Evolutionary conservation across 495 filamentous ascomycete genomes (phyloP).

Genomic region (Tetracladium marchalianum): DNA sequence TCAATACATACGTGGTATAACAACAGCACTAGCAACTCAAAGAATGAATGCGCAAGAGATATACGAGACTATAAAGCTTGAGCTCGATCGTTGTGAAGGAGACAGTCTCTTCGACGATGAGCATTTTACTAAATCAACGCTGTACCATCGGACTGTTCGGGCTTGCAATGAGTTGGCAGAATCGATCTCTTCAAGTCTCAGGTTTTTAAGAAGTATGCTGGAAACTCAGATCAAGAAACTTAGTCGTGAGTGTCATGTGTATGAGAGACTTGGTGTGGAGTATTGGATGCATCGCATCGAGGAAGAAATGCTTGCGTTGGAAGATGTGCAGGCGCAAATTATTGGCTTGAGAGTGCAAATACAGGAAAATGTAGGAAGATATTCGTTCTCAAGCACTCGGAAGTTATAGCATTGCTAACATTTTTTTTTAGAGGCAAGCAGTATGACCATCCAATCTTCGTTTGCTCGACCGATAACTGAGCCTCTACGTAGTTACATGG

Average conservation of each 20-base stretch:
- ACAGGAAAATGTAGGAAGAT: slow-evolving; percentile 1
- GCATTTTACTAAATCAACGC: not conserved
- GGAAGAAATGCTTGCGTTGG: not conserved
- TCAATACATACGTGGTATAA: not conserved
- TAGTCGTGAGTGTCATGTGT: not conserved
- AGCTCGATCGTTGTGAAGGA: not conserved
- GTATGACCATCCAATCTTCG: not conserved
- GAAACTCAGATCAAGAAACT: not conserved
- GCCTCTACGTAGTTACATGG: not conserved
- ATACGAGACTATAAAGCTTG: not conserved
- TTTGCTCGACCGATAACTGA: not conserved
- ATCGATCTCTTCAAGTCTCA: not conserved
- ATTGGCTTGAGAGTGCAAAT: not conserved
- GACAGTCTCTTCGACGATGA: not conserved
- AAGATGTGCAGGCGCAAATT: not conserved
- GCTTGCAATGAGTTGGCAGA: not conserved
- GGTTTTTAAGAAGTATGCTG: not conserved
- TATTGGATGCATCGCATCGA: not conserved
- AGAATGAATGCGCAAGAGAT: not conserved
- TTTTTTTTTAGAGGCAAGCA: not conserved
- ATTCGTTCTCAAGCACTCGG: too few relatives aligned
- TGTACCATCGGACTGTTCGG: not conserved
- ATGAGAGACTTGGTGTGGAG: not conserved
- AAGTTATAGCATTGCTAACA: not conserved
- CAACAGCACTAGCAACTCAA: not conserved